Evolutionary conservation across 176 grass and related monocot genomes (phyloP), one percentile per base, ranked within the genome.

Genomic region (Zea luxurians): DNA sequence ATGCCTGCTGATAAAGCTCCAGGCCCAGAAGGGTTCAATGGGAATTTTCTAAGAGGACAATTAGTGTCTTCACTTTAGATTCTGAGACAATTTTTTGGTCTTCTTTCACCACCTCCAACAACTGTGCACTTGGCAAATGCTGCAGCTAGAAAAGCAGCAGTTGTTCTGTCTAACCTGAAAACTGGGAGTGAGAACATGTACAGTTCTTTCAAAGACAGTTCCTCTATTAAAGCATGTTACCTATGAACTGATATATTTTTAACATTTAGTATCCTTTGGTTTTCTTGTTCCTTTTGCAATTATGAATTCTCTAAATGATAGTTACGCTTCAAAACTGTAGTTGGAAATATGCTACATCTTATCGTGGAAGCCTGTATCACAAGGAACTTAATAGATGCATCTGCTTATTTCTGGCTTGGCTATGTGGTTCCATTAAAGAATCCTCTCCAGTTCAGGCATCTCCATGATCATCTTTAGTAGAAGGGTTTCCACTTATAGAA

Each of bases 401-500:
- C 93, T 69, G 80, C 90, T 84, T 97, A 97, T 83, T 89, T 93
- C 70, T 97, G 88, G 88, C 90, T 90, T 83, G 88, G 93, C 15
- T 97, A 93, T 45, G 78, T 97, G 46, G 75, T 83, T 79, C 79
- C 87, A 48, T 82, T 80, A 78, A 93, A 80, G 83, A 86, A 15
- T 61, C 77, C 8, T 73, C 81, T 68, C 80, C 73, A 57, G 70
- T 74, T 75, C 81, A 89, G 58, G 77, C 91, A 38, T 90, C 80
- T 61, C 88, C 93, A 74, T 97, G 93, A 90, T 74, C 17, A 58
- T 72, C 88, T 62, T 93, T 97, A 53, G 73, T 87, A 82, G 68
- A 89, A 78, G 93, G 93, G 20, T 84, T 88, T 81, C 70, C 90
- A 76, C 86, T 93, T 76, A 89, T 82, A 17, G 69, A 37, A 58